A percentile compares a stretch with the other conserved stretches of the same genome.
These are phyloP conservation scores for Psidium guajava DNA, from an alignment of 345 rosid genomes.

Conservation along the genomic window DNA sequence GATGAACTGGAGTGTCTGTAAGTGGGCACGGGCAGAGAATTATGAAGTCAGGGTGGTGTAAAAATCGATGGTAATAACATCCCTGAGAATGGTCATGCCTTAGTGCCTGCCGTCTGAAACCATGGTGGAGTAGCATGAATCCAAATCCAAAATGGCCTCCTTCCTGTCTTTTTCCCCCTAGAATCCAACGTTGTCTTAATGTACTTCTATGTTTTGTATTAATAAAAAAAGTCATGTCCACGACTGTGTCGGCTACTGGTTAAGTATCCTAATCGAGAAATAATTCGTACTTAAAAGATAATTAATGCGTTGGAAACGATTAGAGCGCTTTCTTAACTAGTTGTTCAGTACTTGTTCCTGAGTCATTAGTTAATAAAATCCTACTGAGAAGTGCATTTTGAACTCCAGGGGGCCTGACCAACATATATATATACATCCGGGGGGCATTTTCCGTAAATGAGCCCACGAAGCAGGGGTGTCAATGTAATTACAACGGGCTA, in stretches of 20 bases:
- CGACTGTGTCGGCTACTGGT: not conserved
- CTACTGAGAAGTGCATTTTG: not conserved
- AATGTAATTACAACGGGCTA: not conserved
- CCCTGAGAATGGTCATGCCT: not conserved
- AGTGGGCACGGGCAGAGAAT: not conserved
- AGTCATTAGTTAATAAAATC: not conserved
- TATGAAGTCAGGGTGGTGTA: not conserved
- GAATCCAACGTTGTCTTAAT: not conserved
- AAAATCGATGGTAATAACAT: not conserved
- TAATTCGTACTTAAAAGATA: not conserved
- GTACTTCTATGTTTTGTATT: not conserved
- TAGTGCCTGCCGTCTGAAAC: not conserved
- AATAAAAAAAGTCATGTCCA: not conserved
- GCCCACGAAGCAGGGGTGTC: not conserved
- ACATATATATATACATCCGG: too few species aligned
- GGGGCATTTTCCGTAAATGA: not conserved
- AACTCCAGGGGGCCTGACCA: too few species aligned
- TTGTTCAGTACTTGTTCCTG: fast-evolving
- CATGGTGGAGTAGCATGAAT: not conserved
- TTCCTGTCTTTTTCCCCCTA: not conserved
- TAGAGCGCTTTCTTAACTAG: not conserved
- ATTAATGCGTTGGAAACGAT: not conserved
- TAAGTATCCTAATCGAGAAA: not conserved
- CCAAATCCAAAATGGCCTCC: not conserved
- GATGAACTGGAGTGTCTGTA: not conserved